Percentiles rank a stretch among this genome's conserved stretches.
Evolutionary conservation across 75 land plant species (phyloP).

Genomic region (Cupressus sempervirens): DNA sequence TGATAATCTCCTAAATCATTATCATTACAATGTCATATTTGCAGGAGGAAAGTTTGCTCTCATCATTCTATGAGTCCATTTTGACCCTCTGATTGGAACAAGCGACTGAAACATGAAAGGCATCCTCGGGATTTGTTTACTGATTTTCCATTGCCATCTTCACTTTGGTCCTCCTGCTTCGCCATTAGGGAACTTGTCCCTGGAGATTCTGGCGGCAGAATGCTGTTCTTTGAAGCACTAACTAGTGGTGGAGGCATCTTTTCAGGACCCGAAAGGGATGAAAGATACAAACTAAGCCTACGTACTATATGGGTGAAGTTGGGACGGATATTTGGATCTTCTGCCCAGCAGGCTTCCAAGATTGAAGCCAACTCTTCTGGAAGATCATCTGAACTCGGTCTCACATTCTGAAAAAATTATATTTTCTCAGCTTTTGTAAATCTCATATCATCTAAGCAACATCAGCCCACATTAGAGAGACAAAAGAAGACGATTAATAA

Average conservation of each 20-base stretch:
- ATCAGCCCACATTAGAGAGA: not conserved
- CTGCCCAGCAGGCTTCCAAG: slow-evolving; percentile 84
- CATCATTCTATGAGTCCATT: slow-evolving; percentile 6
- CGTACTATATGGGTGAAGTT: slow-evolving; percentile 79
- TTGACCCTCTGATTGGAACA: slow-evolving; percentile 22
- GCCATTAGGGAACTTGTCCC: slow-evolving; percentile 66
- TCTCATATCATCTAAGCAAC: not conserved
- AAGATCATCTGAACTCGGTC: slow-evolving; percentile 74
- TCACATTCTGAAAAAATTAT: slow-evolving; percentile 51
- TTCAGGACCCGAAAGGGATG: slow-evolving; percentile 26
- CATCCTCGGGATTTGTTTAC: slow-evolving; percentile 28
- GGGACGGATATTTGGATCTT: slow-evolving; percentile 81
- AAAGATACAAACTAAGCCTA: slow-evolving; percentile 44
- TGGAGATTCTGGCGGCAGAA: slow-evolving; percentile 48
- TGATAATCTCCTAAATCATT: not conserved
- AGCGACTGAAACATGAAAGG: slow-evolving; percentile 47
- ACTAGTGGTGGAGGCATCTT: slow-evolving; percentile 19
- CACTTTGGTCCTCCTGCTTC: slow-evolving; percentile 17
- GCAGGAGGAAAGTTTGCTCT: not conserved
- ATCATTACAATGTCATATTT: not conserved
- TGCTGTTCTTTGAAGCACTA: slow-evolving; percentile 29
- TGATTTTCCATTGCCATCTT: slow-evolving; percentile 18
- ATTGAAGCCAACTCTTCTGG: slow-evolving; percentile 69
- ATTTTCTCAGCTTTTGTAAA: not conserved
- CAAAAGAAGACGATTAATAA: not conserved